Conservation (phyloP, 2,329 filamentous ascomycete genomes). For the Stemphylium beticola region DNA sequence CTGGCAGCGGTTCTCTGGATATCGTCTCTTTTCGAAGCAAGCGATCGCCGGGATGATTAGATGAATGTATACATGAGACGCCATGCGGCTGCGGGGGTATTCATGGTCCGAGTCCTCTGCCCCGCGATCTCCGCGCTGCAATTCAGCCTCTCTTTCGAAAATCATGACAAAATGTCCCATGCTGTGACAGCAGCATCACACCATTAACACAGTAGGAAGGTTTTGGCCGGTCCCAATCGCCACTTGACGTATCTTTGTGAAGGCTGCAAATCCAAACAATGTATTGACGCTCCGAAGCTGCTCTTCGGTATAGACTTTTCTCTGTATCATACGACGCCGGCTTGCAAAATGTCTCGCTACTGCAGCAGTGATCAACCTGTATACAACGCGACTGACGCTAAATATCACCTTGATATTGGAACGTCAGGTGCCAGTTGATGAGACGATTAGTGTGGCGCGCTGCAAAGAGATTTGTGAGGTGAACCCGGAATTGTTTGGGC, state of each 20-base stretch:
- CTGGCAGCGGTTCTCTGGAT: background rate
- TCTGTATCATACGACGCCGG: background rate
- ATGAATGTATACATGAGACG: slow-evolving; percentile 42
- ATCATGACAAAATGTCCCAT: slow-evolving; percentile 1
- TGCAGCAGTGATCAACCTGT: slow-evolving; percentile 6
- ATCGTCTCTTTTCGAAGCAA: background rate
- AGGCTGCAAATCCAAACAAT: background rate
- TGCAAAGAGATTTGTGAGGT: slow-evolving; percentile 18
- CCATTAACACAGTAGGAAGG: no score
- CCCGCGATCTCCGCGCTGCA: slow-evolving; percentile 35
- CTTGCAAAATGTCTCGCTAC: background rate
- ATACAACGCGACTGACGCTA: slow-evolving; percentile 4
- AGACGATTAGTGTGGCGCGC: slow-evolving; percentile 8
- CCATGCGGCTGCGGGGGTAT: slow-evolving; percentile 25
- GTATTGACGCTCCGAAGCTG: background rate
- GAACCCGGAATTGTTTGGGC: slow-evolving; percentile 20
- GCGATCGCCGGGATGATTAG: slow-evolving; percentile 13
- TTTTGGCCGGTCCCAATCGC: no score
- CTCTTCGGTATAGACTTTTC: background rate
- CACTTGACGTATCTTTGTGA: no score
- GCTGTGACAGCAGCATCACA: no score
- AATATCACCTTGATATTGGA: slow-evolving; percentile 6
- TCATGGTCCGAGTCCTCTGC: slow-evolving; percentile 27
- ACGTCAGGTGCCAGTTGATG: slow-evolving; percentile 7
- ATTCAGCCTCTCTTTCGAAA: slow-evolving; percentile 19